These are phyloP conservation scores for Niebla homalea DNA, from an alignment of 495 filamentous ascomycete species.

Conservation along the genomic window DNA sequence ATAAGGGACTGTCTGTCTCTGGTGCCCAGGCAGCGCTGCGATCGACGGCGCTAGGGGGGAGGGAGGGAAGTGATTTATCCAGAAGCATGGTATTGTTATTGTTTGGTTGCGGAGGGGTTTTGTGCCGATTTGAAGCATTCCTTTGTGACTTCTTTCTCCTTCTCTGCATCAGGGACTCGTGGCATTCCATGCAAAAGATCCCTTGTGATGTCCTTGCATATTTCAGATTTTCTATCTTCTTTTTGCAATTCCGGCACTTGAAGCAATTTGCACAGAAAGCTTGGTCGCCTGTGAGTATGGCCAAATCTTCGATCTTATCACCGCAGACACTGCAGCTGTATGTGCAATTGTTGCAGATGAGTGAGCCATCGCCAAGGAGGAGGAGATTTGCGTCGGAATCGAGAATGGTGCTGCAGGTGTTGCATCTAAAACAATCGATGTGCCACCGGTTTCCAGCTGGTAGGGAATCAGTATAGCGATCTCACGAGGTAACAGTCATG, in stretches of 20 bases:
- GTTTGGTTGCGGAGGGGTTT: conserved; percentile 19
- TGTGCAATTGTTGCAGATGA: conserved; percentile 98
- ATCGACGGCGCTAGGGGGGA: conserved; percentile 63
- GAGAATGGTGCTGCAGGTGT: conserved; percentile 85
- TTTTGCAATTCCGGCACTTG: conserved; percentile 93
- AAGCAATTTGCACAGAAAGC: conserved; percentile 99
- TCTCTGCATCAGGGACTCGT: conserved; percentile 95
- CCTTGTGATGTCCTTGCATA: conserved; percentile 97
- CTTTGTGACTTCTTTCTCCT: conserved; percentile 65
- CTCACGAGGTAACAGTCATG: conserved; percentile 3
- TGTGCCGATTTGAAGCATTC: conserved; percentile 43
- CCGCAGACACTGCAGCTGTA: conserved; percentile 97
- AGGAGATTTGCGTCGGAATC: conserved; percentile 98
- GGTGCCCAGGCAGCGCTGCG: conserved; percentile 41
- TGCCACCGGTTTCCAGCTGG: conserved; percentile 97
- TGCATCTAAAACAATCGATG: conserved; percentile 98
- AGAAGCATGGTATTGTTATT: conserved; percentile 50
- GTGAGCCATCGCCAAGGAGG: conserved; percentile 88
- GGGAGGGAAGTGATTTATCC: conserved; percentile 87
- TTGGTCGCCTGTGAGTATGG: conserved; percentile 95
- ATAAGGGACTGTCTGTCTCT: conserved; percentile 51
- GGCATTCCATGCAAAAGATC: conserved; percentile 99
- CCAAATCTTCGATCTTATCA: conserved; percentile 97
- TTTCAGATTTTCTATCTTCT: conserved; percentile 94
- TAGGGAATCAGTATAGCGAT: conserved; percentile 13